These are phyloP conservation scores for Fistulifera pelliculosa DNA, from an alignment of 108 stramenopile species.

Conservation along the genomic window DNA sequence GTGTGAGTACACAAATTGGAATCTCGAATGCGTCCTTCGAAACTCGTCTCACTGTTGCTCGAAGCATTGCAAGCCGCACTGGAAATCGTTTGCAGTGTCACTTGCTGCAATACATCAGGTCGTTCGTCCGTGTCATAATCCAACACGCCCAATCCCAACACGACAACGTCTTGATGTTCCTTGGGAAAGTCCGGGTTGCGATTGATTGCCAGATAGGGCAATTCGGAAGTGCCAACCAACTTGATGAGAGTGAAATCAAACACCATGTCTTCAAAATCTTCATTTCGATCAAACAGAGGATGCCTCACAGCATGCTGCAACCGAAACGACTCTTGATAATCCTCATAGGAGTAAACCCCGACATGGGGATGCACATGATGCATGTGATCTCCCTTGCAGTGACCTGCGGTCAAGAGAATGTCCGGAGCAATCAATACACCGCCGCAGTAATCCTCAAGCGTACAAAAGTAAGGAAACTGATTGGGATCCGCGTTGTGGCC, in stretches of 20 bases:
- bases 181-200: background rate
- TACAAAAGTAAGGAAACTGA: conserved; percentile 30
- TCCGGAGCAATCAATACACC: conserved; percentile 43
- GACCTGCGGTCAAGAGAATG: conserved; percentile 39
- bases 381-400: conserved; percentile 12
- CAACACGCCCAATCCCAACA: conserved; percentile 15
- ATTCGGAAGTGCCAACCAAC: conserved; percentile 9
- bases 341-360: conserved; percentile 1
- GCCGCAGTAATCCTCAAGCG: conserved; percentile 21
- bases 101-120: conserved; percentile 2
- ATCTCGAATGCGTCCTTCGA: background rate
- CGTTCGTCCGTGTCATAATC: background rate
- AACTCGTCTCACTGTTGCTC: background rate
- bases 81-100: background rate
- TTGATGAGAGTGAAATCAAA: conserved; percentile 22
- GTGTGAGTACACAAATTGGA: background rate
- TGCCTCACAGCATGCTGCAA: background rate
- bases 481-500: conserved; percentile 19
- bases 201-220: conserved; percentile 6
- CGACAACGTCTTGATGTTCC: conserved; percentile 6
- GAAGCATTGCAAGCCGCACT: background rate
- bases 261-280: conserved; percentile 4
- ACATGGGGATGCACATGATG: conserved; percentile 1
- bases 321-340: background rate
- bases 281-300: conserved; percentile 8